Conservation (phyloP, 1,284 basidiomycete species). For the Grifola frondosa region DNA sequence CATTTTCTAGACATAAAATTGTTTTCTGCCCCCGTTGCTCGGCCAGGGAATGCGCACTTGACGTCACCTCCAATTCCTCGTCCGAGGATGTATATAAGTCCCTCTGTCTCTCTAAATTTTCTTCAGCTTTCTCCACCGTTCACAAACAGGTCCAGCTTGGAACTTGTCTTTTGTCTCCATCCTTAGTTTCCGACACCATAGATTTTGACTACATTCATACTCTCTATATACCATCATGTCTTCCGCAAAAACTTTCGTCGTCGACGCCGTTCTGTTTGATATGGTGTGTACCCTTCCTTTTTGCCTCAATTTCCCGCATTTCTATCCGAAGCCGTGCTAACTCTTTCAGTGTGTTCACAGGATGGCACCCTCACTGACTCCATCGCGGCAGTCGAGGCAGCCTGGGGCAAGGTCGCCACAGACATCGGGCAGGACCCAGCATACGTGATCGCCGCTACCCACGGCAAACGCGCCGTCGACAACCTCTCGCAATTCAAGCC, state of each 20-base stretch:
- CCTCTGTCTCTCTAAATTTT: neutral
- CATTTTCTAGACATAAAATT: conserved; percentile 10
- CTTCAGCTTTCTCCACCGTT: conserved; percentile 12
- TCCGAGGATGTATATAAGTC: conserved; percentile 9
- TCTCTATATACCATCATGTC: conserved; percentile 24
- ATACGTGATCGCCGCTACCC: conserved; percentile 69
- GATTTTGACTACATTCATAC: conserved; percentile 3
- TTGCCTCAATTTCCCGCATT: neutral
- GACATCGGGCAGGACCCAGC: conserved; percentile 68
- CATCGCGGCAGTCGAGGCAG: conserved; percentile 75
- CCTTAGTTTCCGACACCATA: neutral
- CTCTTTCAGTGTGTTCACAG: conserved; percentile 33
- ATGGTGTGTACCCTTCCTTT: conserved; percentile 49
- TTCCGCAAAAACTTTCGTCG: conserved; percentile 39
- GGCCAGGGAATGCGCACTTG: conserved; percentile 11
- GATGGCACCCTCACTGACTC: conserved; percentile 76
- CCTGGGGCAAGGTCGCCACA: conserved; percentile 73
- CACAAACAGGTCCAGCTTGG: conserved; percentile 5
- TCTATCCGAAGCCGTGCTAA: conserved; percentile 7
- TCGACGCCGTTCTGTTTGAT: conserved; percentile 70
- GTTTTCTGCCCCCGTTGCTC: conserved; percentile 1
- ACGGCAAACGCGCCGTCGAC: conserved; percentile 69
- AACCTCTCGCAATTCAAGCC: conserved; percentile 43
- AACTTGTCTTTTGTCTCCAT: neutral
- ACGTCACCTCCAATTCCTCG: conserved; percentile 9